Evolutionary conservation across 1,284 basidiomycete genomes (phyloP).

Genomic region (Sporisorium reilianum): DNA sequence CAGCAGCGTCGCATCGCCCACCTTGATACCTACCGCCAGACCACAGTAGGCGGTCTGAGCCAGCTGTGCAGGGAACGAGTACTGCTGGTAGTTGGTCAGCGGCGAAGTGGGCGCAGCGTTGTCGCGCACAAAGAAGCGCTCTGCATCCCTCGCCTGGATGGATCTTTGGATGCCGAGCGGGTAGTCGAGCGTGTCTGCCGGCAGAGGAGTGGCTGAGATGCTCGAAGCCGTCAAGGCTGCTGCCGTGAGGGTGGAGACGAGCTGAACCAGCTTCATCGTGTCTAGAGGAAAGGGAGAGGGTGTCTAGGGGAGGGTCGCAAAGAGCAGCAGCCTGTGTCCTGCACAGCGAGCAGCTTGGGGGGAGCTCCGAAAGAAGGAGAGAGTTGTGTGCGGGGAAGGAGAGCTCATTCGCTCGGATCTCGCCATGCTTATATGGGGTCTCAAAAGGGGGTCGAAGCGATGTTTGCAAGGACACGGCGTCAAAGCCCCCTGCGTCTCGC

Average conservation of each 20-base stretch:
- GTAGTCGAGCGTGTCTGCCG: conserved; percentile 8
- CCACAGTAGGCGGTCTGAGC: conserved; percentile 53
- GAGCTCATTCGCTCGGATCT: neutral
- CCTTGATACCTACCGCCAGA: conserved; percentile 26
- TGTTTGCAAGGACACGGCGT: too few species aligned
- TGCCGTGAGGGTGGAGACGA: conserved; percentile 21
- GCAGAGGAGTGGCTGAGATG: conserved; percentile 21
- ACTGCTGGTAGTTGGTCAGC: conserved; percentile 40
- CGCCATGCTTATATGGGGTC: neutral
- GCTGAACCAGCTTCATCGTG: conserved; percentile 18
- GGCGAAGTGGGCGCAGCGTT: conserved; percentile 34
- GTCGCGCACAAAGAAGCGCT: conserved; percentile 23
- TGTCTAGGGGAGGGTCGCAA: neutral
- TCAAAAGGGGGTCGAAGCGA: neutral
- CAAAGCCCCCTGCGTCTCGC: too few species aligned
- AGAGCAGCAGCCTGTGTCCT: conserved; percentile 1
- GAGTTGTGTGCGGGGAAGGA: neutral
- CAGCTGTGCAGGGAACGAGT: conserved; percentile 48
- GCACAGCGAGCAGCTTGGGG: neutral
- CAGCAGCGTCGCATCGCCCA: conserved; percentile 53
- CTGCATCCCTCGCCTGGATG: conserved; percentile 14
- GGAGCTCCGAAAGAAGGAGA: neutral
- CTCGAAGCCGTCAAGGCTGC: conserved; percentile 20
- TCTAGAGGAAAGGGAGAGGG: neutral
- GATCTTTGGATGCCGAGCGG: conserved; percentile 28